These are phyloP conservation scores for Calocera viscosa DNA, from an alignment of 768 basidiomycete species.

Conservation along the genomic window DNA sequence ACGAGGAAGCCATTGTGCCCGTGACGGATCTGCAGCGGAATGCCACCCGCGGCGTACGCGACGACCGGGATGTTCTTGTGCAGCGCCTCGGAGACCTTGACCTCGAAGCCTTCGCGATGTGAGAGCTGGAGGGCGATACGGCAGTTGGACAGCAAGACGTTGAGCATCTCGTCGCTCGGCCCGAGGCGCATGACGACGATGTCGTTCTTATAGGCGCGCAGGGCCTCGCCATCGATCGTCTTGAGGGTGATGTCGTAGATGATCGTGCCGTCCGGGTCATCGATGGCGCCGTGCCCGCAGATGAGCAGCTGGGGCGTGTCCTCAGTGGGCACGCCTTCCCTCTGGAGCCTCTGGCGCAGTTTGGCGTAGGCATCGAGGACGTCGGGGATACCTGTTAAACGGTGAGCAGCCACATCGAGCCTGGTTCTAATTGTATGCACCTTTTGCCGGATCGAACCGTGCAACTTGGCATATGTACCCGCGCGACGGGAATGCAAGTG, in stretches of 20 bases:
- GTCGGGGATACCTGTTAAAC: slow-evolving; percentile 22
- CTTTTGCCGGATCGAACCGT: slow-evolving; percentile 84
- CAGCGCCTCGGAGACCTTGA: slow-evolving; percentile 92
- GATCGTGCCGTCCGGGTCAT: slow-evolving; percentile 89
- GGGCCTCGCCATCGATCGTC: slow-evolving; percentile 22
- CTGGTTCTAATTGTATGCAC: slow-evolving; percentile 28
- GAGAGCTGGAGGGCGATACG: slow-evolving; percentile 86
- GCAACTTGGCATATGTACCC: slow-evolving; percentile 86
- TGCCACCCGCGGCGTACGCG: slow-evolving; percentile 77
- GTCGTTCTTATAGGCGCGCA: slow-evolving; percentile 22
- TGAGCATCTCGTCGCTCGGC: slow-evolving; percentile 80
- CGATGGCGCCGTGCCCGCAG: slow-evolving; percentile 86
- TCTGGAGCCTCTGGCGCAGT: slow-evolving; percentile 54
- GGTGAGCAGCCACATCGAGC: neutral
- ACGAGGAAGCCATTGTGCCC: slow-evolving; percentile 83
- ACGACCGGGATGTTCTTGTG: slow-evolving; percentile 81
- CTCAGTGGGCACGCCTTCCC: slow-evolving; percentile 32
- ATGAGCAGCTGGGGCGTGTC: slow-evolving; percentile 64
- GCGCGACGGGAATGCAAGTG: slow-evolving; percentile 64
- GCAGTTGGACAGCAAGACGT: slow-evolving; percentile 77
- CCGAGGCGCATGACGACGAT: slow-evolving; percentile 66
- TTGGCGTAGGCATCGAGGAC: slow-evolving; percentile 63
- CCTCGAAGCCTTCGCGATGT: slow-evolving; percentile 90
- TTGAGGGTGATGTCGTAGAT: slow-evolving; percentile 57
- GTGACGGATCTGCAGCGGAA: slow-evolving; percentile 80